These are phyloP conservation scores for Tolypocladium capitatum DNA, from an alignment of 2,329 filamentous ascomycete genomes.

Conservation along the genomic window DNA sequence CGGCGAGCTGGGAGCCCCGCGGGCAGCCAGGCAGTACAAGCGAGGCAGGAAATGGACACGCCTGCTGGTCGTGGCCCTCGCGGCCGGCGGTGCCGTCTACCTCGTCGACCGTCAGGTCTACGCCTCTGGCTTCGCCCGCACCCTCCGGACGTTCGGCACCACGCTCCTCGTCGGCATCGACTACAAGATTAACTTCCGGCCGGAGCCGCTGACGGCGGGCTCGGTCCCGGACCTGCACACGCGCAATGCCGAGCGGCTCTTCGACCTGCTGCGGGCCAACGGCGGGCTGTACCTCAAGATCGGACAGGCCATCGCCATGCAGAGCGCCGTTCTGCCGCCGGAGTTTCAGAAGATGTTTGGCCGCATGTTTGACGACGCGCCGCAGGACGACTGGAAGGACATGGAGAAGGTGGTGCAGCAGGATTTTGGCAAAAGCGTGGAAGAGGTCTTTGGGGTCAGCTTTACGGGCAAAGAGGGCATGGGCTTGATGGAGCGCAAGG, in stretches of 20 bases:
- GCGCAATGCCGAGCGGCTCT: constrained; percentile 73
- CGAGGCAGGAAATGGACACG: constrained; percentile 65
- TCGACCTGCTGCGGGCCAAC: constrained; percentile 69
- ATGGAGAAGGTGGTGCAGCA: constrained; percentile 74
- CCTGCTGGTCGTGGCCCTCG: constrained; percentile 50
- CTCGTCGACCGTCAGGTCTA: constrained; percentile 61
- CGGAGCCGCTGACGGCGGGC: constrained; percentile 59
- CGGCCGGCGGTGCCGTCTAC: constrained; percentile 49
- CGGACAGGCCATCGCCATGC: constrained; percentile 96
- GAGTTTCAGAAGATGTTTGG: constrained; percentile 96
- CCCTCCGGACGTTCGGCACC: constrained; percentile 65
- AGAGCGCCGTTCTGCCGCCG: constrained; percentile 81
- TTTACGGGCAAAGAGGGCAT: constrained; percentile 59
- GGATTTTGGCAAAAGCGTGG: constrained; percentile 75
- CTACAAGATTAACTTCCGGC: constrained; percentile 93
- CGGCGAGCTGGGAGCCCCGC: constrained; percentile 60
- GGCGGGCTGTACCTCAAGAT: constrained; percentile 95
- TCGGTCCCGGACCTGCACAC: constrained; percentile 67
- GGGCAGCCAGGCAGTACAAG: constrained; percentile 56
- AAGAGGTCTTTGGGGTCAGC: constrained; percentile 87
- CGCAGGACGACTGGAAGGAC: constrained; percentile 78
- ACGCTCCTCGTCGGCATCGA: constrained; percentile 75
- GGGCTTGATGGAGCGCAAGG: constrained; percentile 47
- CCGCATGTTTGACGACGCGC: constrained; percentile 95
- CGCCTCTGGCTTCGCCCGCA: constrained; percentile 66